Percentiles rank a stretch among this genome's conserved stretches.
Evolutionary conservation across 345 rosid genomes (phyloP).

Genomic region (Syzygium oleosum): DNA sequence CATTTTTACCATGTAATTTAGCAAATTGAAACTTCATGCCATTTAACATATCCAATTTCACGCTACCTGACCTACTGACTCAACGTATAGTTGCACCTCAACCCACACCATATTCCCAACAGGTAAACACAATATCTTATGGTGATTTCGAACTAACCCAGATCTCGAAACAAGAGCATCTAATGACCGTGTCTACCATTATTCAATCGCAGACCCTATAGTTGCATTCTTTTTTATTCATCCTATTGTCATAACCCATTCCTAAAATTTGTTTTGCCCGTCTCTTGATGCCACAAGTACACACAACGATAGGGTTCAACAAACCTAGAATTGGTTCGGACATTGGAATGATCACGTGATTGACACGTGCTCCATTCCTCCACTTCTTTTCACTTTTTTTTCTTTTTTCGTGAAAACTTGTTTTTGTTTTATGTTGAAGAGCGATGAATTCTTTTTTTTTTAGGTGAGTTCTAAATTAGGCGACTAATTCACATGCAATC

Average conservation of each 20-base stretch:
- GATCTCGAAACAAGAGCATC: not conserved
- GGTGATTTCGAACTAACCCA: no score
- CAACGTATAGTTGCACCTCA: not conserved
- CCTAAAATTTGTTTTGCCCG: not conserved
- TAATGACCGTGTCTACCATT: not conserved
- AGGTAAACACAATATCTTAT: not conserved
- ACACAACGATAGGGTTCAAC: not conserved
- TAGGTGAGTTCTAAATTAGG: no score
- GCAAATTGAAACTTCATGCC: not conserved
- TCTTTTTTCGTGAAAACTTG: no score
- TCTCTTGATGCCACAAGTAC: not conserved
- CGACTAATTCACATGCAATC: no score
- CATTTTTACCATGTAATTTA: not conserved
- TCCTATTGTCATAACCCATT: not conserved
- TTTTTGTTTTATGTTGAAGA: no score
- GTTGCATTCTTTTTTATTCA: not conserved
- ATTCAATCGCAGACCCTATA: not conserved
- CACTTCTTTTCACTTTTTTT: no score
- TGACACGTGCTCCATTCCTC: no score
- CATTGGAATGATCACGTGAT: no score
- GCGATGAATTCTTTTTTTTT: no score
- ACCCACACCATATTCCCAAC: not conserved
- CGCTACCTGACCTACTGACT: not conserved
- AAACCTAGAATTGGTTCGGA: not conserved
- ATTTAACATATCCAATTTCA: not conserved